Evolutionary conservation across 306 rosid species (phyloP).

Genomic region (Delonix regia): DNA sequence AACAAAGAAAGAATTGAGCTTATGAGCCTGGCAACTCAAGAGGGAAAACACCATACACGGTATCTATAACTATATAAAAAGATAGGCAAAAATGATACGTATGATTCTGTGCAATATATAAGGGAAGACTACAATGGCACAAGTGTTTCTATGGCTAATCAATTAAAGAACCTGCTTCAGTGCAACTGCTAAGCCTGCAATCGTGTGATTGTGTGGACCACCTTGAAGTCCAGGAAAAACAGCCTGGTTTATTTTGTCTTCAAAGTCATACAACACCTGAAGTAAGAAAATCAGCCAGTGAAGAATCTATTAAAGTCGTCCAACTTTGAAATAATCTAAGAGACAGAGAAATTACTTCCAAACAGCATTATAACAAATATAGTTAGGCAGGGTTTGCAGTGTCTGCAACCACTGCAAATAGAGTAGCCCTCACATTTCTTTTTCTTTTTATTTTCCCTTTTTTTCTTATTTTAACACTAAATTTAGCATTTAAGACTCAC

Average conservation of each 20-base stretch:
- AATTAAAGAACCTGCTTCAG: conserved; percentile 74
- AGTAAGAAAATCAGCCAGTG: conserved; percentile 34
- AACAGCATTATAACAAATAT: conserved; percentile 8
- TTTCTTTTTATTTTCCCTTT: conserved; percentile 10
- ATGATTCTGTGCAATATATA: conserved; percentile 25
- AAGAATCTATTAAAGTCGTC: conserved; percentile 27
- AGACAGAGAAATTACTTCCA: conserved; percentile 6
- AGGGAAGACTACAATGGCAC: conserved; percentile 17
- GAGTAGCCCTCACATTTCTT: conserved; percentile 1
- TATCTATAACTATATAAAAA: not conserved
- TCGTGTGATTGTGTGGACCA: conserved; percentile 95
- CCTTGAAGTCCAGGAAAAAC: conserved; percentile 98
- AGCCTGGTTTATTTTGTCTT: conserved; percentile 91
- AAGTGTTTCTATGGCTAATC: conserved; percentile 24
- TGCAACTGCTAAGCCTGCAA: conserved; percentile 88
- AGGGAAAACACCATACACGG: not conserved
- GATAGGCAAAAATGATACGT: conserved; percentile 25
- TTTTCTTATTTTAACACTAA: not conserved
- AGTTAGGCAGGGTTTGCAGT: not conserved
- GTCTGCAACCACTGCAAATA: not conserved
- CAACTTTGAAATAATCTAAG: conserved; percentile 36
- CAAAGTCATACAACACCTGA: conserved; percentile 73
- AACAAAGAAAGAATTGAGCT: conserved; percentile 31
- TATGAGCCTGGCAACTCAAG: conserved; percentile 37
- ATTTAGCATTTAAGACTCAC: conserved; percentile 53